Conservation (phyloP, 2,329 filamentous ascomycete species). For the Hortaea werneckii region DNA sequence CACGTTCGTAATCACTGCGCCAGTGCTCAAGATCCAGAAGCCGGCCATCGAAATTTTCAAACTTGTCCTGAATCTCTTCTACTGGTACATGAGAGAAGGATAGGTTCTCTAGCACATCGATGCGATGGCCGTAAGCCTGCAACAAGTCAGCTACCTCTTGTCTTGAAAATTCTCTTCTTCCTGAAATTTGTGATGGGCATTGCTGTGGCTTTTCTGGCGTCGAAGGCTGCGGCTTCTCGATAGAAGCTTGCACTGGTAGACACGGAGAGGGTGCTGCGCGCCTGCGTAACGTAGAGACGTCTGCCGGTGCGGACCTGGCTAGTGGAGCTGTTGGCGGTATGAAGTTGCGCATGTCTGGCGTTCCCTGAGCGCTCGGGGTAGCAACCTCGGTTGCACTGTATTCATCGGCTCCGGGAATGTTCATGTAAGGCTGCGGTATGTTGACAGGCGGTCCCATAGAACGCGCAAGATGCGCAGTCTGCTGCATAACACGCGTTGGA, state of each 20-base stretch:
- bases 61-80: constrained; percentile 58
- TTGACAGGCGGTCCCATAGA: constrained; percentile 21
- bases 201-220: background rate
- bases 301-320: background rate
- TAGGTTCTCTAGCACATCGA: constrained; percentile 59
- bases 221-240: background rate
- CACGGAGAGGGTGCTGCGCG: background rate
- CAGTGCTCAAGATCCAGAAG: constrained; percentile 58
- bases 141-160: constrained; percentile 40
- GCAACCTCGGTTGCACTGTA: constrained; percentile 39
- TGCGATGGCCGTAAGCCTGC: constrained; percentile 41
- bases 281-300: background rate
- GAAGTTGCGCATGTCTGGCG: constrained; percentile 25
- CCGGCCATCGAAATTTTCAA: constrained; percentile 57
- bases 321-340: background rate
- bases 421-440: constrained; percentile 12
- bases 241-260: background rate
- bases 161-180: constrained; percentile 28
- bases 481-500: constrained; percentile 7
- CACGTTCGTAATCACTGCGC: constrained; percentile 19
- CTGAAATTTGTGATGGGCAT: constrained; percentile 1
- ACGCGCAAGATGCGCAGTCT: constrained; percentile 5
- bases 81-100: constrained; percentile 58
- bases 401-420: constrained; percentile 25
- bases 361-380: constrained; percentile 35